Percentiles rank a stretch among this genome's conserved stretches.
Evolutionary conservation across 2,329 filamentous ascomycete species (phyloP).

Genomic region (Mycosphaerella sp.): DNA sequence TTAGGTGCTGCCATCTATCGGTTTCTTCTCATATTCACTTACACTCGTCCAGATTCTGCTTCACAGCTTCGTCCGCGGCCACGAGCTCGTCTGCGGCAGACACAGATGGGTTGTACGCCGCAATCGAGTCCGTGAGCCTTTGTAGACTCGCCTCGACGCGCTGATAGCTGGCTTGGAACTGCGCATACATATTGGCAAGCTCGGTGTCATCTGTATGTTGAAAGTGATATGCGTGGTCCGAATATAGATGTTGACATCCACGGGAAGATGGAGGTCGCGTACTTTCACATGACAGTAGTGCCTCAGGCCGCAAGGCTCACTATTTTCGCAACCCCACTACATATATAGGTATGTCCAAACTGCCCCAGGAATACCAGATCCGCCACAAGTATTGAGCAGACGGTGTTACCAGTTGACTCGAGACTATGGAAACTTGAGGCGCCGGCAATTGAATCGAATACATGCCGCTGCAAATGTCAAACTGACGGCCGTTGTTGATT

Average conservation of each 20-base stretch:
- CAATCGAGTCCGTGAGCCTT: conserved; percentile 69
- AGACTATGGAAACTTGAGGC: too few species aligned
- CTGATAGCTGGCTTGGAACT: conserved; percentile 41
- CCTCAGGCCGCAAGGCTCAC: background rate
- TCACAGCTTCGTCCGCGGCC: conserved; percentile 62
- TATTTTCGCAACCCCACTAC: background rate
- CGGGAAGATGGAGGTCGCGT: conserved; percentile 3
- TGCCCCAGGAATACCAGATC: too few species aligned
- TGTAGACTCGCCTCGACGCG: conserved; percentile 50
- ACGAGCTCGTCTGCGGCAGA: conserved; percentile 63
- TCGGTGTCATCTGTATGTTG: background rate
- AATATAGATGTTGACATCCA: background rate
- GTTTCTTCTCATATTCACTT: conserved; percentile 16
- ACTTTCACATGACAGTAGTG: conserved; percentile 1
- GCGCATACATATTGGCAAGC: conserved; percentile 35
- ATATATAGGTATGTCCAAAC: too few species aligned
- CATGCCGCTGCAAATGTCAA: too few species aligned
- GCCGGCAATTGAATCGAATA: too few species aligned
- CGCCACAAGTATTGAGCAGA: too few species aligned
- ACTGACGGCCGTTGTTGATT: too few species aligned
- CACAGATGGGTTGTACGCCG: conserved; percentile 72
- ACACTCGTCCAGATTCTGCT: conserved; percentile 61
- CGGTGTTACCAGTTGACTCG: too few species aligned
- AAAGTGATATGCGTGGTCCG: background rate
- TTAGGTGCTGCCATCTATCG: background rate